A percentile compares a stretch with the other conserved stretches of the same genome.
Evolutionary conservation across 805 yeast genomes (phyloP).

Genomic region (Lipomyces mesembrius): DNA sequence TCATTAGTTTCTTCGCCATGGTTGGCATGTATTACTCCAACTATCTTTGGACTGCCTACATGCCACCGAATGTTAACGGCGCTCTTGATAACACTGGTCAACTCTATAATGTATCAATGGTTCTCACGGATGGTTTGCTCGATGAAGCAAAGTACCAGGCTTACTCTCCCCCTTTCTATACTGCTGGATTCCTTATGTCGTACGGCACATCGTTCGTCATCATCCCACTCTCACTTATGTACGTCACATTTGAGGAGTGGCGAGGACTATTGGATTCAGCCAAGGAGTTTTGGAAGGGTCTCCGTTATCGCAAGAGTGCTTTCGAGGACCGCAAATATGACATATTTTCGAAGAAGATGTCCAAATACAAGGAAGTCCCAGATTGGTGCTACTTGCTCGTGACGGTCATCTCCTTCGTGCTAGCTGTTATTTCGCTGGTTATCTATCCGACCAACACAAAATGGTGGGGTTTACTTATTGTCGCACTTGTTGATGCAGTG

Average conservation of each 20-base stretch:
- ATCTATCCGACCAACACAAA: constrained; percentile 52
- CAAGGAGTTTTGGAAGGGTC: constrained; percentile 38
- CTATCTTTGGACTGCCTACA: constrained; percentile 58
- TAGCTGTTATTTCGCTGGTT: constrained; percentile 51
- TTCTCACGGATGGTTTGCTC: constrained; percentile 55
- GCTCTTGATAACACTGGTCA: constrained; percentile 57
- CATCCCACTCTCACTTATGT: constrained; percentile 24
- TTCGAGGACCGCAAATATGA: constrained; percentile 40
- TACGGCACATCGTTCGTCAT: constrained; percentile 67
- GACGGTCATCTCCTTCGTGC: constrained; percentile 53
- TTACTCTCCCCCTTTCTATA: constrained; percentile 67
- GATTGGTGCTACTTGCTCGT: constrained; percentile 62
- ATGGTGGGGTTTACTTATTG: constrained; percentile 59
- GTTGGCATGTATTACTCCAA: constrained; percentile 60
- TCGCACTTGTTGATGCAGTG: constrained; percentile 49
- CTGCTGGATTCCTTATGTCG: constrained; percentile 59
- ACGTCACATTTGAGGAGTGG: constrained; percentile 1
- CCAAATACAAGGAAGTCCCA: constrained; percentile 63
- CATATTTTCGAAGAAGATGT: constrained; percentile 63
- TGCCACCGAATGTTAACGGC: constrained; percentile 58
- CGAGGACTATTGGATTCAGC: constrained; percentile 9
- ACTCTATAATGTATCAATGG: constrained; percentile 55
- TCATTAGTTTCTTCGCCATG: constrained; percentile 56
- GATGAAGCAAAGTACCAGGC: constrained; percentile 54
- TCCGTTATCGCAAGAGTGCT: constrained; percentile 1